These are phyloP conservation scores for Vigna mungo DNA, from an alignment of 306 rosid genomes.

Conservation along the genomic window DNA sequence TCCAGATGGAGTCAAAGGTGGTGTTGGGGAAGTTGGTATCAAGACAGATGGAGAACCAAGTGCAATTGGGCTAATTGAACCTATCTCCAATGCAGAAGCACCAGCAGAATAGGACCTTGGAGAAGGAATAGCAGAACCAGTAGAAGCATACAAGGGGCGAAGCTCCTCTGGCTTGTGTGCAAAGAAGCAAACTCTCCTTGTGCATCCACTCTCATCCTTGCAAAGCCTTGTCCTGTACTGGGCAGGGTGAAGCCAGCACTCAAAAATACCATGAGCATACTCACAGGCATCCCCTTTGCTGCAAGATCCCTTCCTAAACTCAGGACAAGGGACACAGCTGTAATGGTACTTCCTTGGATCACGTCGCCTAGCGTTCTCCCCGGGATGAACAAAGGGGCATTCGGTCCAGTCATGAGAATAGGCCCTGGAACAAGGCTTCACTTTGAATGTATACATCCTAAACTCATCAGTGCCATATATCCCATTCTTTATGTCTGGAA, in stretches of 20 bases:
- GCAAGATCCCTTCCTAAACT: constrained; percentile 81
- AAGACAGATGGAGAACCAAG: constrained; percentile 67
- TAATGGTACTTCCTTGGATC: constrained; percentile 84
- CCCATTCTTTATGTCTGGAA: constrained; percentile 89
- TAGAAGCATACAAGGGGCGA: constrained; percentile 89
- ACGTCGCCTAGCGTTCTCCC: constrained; percentile 91
- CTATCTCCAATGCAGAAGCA: constrained; percentile 62
- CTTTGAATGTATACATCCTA: constrained; percentile 89
- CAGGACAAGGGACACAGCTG: constrained; percentile 91
- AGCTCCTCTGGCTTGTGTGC: constrained; percentile 88
- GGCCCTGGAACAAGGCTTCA: constrained; percentile 94
- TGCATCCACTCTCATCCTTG: constrained; percentile 82
- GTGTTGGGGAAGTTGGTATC: constrained; percentile 60
- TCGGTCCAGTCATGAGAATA: constrained; percentile 97
- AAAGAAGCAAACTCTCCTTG: constrained; percentile 85
- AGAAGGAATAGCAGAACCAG: constrained; percentile 86
- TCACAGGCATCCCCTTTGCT: constrained; percentile 83
- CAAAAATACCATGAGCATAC: constrained; percentile 93
- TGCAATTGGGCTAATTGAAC: constrained; percentile 57
- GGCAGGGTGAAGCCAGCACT: constrained; percentile 98
- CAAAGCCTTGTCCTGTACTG: constrained; percentile 93
- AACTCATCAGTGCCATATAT: constrained; percentile 86
- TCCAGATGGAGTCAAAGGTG: constrained; percentile 74
- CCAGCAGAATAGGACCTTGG: constrained; percentile 62
- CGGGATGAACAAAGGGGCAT: constrained; percentile 94